Evolutionary conservation across 2,329 filamentous ascomycete genomes (phyloP).

Genomic region (Trichoderma polysporum): DNA sequence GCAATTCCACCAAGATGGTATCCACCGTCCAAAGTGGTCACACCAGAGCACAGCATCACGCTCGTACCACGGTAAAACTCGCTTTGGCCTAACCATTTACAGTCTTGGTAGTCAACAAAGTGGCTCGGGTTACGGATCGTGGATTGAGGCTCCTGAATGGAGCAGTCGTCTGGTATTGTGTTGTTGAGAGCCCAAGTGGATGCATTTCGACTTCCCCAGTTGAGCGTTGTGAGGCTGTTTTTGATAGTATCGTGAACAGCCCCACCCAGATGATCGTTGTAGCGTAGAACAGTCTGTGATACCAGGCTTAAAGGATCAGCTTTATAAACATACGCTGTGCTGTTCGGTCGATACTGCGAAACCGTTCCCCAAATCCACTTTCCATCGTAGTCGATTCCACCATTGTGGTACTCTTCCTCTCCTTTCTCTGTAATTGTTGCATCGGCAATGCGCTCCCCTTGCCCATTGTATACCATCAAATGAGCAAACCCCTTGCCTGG

Average conservation of each 20-base stretch:
- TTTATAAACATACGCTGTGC: conserved; percentile 43
- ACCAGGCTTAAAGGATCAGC: conserved; percentile 39
- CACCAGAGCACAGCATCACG: conserved; percentile 49
- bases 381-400: conserved; percentile 51
- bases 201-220: conserved; percentile 47
- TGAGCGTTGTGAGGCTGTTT: conserved; percentile 41
- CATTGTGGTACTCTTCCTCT: conserved; percentile 45
- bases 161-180: conserved; percentile 23
- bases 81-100: conserved; percentile 48
- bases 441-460: conserved; percentile 44
- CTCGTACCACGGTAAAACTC: conserved; percentile 36
- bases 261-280: conserved; percentile 47
- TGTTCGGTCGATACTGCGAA: conserved; percentile 48
- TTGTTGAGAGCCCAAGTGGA: conserved; percentile 36
- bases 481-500: conserved; percentile 46
- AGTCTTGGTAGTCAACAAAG: conserved; percentile 53
- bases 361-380: conserved; percentile 47
- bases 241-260: conserved; percentile 42
- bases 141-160: conserved; percentile 22
- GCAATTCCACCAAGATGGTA: conserved; percentile 46
- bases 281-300: conserved; percentile 36
- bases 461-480: conserved; percentile 44
- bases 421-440: conserved; percentile 42
- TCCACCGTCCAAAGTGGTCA: conserved; percentile 37
- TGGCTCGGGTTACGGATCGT: conserved; percentile 41